Conservation (phyloP, 2,329 filamentous ascomycete species). For the Lithohypha guttulata region DNA sequence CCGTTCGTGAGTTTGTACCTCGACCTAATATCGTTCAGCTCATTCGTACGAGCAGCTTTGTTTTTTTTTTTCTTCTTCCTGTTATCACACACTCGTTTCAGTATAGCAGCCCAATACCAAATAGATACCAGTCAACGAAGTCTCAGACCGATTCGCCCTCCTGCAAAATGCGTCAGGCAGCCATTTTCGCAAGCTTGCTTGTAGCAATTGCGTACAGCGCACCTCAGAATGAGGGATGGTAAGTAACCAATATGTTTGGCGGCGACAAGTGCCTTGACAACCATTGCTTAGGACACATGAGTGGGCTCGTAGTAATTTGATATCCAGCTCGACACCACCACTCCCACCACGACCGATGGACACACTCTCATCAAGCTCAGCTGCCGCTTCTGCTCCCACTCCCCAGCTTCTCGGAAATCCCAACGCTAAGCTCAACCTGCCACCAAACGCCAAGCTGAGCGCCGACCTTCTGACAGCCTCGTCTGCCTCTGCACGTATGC, state of each 20-base stretch:
- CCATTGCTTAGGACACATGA: background rate
- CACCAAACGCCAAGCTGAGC: conserved; percentile 14
- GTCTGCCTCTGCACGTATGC: conserved; percentile 17
- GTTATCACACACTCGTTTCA: conserved; percentile 19
- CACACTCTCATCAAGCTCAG: conserved; percentile 1
- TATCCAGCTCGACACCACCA: conserved; percentile 5
- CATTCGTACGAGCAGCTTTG: no score
- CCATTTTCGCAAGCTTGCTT: conserved; percentile 16
- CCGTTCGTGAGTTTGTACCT: no score
- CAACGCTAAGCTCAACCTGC: conserved; percentile 15
- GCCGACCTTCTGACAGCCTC: conserved; percentile 19
- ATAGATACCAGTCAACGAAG: background rate
- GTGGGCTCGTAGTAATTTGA: conserved; percentile 4
- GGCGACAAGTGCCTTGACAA: background rate
- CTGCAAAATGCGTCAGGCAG: conserved; percentile 16
- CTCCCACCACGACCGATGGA: background rate
- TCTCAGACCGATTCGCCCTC: conserved; percentile 3
- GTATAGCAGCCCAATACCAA: background rate
- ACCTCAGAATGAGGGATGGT: conserved; percentile 9
- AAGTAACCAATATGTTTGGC: no score
- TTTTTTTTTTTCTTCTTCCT: conserved; percentile 12
- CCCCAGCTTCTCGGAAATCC: conserved; percentile 12
- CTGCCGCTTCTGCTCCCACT: background rate
- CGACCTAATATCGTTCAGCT: no score
- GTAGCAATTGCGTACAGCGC: conserved; percentile 13